Evolutionary conservation across 345 rosid species (phyloP).

Genomic region (Erodium maritimum): DNA sequence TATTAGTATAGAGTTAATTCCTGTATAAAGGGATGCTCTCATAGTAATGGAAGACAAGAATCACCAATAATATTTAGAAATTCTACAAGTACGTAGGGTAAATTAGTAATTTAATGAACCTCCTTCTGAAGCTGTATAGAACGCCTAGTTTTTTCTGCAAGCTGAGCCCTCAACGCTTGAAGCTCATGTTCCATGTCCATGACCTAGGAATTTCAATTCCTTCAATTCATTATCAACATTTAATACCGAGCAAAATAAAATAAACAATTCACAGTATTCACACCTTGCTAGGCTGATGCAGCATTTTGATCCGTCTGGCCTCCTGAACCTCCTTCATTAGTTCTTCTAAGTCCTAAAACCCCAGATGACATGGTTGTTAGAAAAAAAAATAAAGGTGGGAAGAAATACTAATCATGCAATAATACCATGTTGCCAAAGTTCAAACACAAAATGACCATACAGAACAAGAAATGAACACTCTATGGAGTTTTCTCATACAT

Average conservation of each 20-base stretch:
- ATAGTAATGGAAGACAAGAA: no score
- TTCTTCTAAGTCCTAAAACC: constrained; percentile 72
- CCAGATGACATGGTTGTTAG: constrained; percentile 2
- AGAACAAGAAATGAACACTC: not conserved
- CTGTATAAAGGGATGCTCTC: no score
- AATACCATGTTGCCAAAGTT: not conserved
- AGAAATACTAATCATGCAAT: not conserved
- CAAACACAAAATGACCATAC: not conserved
- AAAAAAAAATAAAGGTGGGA: not conserved
- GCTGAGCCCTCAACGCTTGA: constrained; percentile 66
- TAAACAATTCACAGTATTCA: not conserved
- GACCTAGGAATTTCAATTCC: constrained; percentile 34
- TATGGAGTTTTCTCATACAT: not conserved
- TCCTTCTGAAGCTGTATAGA: constrained; percentile 63
- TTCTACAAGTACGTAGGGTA: not conserved
- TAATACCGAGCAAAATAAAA: not conserved
- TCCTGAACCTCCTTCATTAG: constrained; percentile 98
- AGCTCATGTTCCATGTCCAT: constrained; percentile 95
- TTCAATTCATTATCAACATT: constrained; percentile 3
- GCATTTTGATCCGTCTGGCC: constrained; percentile 96
- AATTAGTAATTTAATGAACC: constrained; percentile 22
- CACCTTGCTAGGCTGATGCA: constrained; percentile 99
- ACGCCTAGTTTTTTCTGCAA: constrained; percentile 64
- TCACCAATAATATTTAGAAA: no score
- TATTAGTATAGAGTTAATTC: no score